Base-by-base conservation (phyloP, 2,329 filamentous ascomycete genomes). In the Phialophora tarda region DNA sequence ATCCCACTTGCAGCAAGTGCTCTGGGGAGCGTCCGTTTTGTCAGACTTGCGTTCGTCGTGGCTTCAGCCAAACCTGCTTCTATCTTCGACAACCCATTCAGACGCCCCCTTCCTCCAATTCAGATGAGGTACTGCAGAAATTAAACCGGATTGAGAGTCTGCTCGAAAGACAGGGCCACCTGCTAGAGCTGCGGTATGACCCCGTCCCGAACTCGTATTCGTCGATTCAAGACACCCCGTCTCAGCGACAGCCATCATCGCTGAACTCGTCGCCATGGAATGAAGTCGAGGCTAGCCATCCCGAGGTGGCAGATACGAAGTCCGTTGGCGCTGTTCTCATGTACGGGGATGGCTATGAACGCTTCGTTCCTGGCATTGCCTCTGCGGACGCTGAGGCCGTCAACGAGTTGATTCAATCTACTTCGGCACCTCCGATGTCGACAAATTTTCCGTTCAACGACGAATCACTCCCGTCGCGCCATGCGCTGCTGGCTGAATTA, bases 11-110 rank as follows among this genome's bases (percentile, higher is more conserved):
- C 28, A 55, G 53, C 50, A 74, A 75, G 28, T 80, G 78, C 65
- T 75, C 77, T 26, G 78, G 78, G 26, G 77, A 78, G 67, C 73
- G 73, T n/a, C 73, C 74, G 14, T 78, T 78, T 24, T 80, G 78
- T 53, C 74, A 79, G 48, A 79, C 77, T 3, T 80, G 78, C 70
- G 73, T 78, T 10, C 74, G 76, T 17, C 75, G 78, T 26, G 78
- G 78, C 7, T 70, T 79, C 23, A 75, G 75, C 5, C 73, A 75
- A 12, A 74, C 77, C 55, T 76, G 79, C 62, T 78, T 77, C 53
- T 74, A 79, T 65, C 71, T 74, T 17, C 75, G 78, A 28, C 74
- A 75, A 32, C 17, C 74, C 76, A 57, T 48, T 26, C 59, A 53
- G 21, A 32, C 24, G 5, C 32, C 38, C 32, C 8, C 54, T 3